Evolutionary conservation across 305 asterid genomes (phyloP).

Genomic region (Solanum chacoense): DNA sequence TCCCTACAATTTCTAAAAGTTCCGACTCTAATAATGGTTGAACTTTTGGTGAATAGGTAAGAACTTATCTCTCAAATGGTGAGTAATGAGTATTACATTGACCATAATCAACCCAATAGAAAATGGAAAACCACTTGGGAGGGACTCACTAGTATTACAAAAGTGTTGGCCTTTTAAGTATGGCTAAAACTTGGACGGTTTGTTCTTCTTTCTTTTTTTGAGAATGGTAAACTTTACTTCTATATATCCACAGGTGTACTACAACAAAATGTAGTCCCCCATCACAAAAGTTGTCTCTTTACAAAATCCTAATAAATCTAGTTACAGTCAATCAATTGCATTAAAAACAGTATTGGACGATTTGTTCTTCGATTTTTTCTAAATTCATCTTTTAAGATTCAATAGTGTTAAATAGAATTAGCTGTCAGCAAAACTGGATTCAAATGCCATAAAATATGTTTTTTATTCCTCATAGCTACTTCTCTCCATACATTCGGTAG

Average conservation of each 20-base stretch:
- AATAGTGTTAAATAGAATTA: background rate
- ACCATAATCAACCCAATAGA: background rate
- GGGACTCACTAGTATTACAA: background rate
- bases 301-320: background rate
- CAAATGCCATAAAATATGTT: background rate
- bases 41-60: background rate
- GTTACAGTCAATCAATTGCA: background rate
- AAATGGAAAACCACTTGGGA: background rate
- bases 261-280: background rate
- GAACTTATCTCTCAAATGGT: background rate
- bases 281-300: background rate
- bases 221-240: background rate
- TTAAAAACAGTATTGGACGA: background rate
- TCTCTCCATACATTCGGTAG: background rate
- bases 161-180: background rate
- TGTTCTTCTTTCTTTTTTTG: background rate
- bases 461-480: background rate
- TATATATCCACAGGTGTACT: background rate
- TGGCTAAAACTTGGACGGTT: background rate
- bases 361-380: background rate
- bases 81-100: background rate
- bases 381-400: background rate
- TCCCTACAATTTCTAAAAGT: background rate
- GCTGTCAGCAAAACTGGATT: background rate
- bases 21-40: background rate